A percentile compares a stretch with the other conserved stretches of the same genome.
Conservation (phyloP, 805 yeast species). For the Candida fluviatilis region DNA sequence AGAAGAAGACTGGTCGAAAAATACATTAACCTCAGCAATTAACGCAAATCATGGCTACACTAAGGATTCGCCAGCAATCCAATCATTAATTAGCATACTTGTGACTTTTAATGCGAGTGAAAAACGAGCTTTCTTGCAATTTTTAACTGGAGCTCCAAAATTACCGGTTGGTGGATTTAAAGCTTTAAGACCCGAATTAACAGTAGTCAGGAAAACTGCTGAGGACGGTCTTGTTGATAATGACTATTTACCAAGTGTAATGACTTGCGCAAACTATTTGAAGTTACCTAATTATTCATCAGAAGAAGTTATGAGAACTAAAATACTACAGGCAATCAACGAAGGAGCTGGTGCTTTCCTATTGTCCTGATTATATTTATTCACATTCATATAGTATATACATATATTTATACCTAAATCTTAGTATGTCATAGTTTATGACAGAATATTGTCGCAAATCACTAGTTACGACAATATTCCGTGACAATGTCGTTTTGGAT, state of each 20-base stretch:
- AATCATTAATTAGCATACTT: slow-evolving; percentile 59
- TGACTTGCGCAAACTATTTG: slow-evolving; percentile 96
- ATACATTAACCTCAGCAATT: slow-evolving; percentile 54
- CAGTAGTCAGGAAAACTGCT: slow-evolving; percentile 80
- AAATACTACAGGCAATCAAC: slow-evolving; percentile 64
- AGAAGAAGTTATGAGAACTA: slow-evolving; percentile 52
- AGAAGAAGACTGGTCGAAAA: slow-evolving; percentile 82
- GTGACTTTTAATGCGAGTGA: slow-evolving; percentile 48
- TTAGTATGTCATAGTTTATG: slow-evolving; percentile 1
- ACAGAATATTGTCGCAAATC: neutral
- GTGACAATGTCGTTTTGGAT: neutral
- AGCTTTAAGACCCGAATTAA: slow-evolving; percentile 72
- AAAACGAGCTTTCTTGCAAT: slow-evolving; percentile 73
- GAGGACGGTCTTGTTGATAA: slow-evolving; percentile 69
- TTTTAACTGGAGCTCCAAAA: slow-evolving; percentile 89
- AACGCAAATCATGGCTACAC: slow-evolving; percentile 90
- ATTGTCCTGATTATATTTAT: slow-evolving; percentile 55
- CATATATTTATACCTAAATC: no score
- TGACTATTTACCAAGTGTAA: slow-evolving; percentile 89
- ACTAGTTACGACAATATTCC: neutral
- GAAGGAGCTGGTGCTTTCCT: slow-evolving; percentile 91
- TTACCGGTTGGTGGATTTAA: slow-evolving; percentile 93
- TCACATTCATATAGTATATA: neutral
- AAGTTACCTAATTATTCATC: slow-evolving; percentile 81
- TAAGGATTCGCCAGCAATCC: slow-evolving; percentile 61